Base-by-base conservation (phyloP, 176 grass and related monocot species). In the Oryza meyeriana region DNA sequence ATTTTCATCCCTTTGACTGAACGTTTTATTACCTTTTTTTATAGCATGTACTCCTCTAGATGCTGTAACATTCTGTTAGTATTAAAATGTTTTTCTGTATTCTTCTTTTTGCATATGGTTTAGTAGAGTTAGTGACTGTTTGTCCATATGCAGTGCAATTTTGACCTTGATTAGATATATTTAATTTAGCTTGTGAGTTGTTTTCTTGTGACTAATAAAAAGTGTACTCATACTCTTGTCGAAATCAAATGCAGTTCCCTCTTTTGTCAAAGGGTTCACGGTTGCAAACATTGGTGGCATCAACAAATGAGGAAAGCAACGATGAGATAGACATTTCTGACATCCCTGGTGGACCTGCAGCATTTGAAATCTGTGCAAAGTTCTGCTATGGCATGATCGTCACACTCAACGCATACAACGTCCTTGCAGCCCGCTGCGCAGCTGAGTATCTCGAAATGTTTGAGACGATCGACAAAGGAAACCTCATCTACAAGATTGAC, bases 341-440 rank as follows among this genome's bases (percentile, higher is more conserved):
- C 69, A 94, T 99, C 77, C 96, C 96, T 0, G 96, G 93, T 0
- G 96, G 96, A 1, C 93, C 91, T 66, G 91, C 93, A 18, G 88
- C 96, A 30, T 99, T 99, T 77, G 93, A 99, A 47, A 85, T 99
- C 3, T 99, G 96, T 61, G 93, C 96, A 18, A 99, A 95, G 78
- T 99, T 99, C 80, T 99, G 91, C 65, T 99, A 99, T 24, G 91
- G 93, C 1, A 99, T 95, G 96, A 86, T 90, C 0, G 96, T 95
- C n/a, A 99, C 96, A 1, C 89, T 99, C 31, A 99, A 99, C 10
- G 96, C 96, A 10, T 95, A 99, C 93, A 99, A 99, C 47, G 93
- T 99, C 30, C 81, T 95, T 1, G 88, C 93, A 1, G 91, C 93
- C 4, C 90, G 89, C 26, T 99, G 93, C 1, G 93, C 93, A 0